Evolutionary conservation across 805 yeast species (phyloP), one percentile per base, ranked within the genome.

Genomic region (Grigorovia jiainica): DNA sequence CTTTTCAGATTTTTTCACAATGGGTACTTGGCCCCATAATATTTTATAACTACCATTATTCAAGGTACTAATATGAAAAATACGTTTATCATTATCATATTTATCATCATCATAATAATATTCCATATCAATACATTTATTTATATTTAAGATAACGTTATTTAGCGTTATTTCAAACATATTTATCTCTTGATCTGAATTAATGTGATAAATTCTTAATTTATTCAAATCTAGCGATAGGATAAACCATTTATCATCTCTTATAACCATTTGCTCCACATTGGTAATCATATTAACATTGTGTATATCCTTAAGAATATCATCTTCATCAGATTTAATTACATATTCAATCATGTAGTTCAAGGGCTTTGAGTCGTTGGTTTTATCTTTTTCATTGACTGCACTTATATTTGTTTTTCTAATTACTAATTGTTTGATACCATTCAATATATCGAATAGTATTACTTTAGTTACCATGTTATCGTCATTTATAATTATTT

Each of bases 381-480:
- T n/a, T n/a, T n/a, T n/a, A n/a, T n/a, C n/a, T n/a, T n/a, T n/a
- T n/a, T n/a, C n/a, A n/a, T n/a, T n/a, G n/a, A n/a, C n/a, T n/a
- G n/a, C n/a, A n/a, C n/a, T n/a, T n/a, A n/a, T n/a, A n/a, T n/a
- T n/a, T 13, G 16, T 10, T 27, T 27, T 27, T 27, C 15, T 13
- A 10, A 13, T 27, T 27, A 15, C 15, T 13, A 41, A 46, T 35
- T 47, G 45, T 27, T 43, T 50, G 9, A 50, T 36, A 3, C 60
- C 60, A 39, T 44, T 47, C 7, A 43, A 40, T 1, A 47, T 8
- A 36, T 53, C 46, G 8, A 45, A 36, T 17, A 44, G 21, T 9
- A 43, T n/a, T 6, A 48, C n/a, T n/a, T n/a, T n/a, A n/a, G 9
- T 20, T 41, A 25, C 32, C 25, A 15, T 21, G 34, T 6, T 27